Percentiles rank a stretch among this genome's conserved stretches.
Conservation (phyloP, 1,284 basidiomycete genomes). For the Inonotus hispidus region DNA sequence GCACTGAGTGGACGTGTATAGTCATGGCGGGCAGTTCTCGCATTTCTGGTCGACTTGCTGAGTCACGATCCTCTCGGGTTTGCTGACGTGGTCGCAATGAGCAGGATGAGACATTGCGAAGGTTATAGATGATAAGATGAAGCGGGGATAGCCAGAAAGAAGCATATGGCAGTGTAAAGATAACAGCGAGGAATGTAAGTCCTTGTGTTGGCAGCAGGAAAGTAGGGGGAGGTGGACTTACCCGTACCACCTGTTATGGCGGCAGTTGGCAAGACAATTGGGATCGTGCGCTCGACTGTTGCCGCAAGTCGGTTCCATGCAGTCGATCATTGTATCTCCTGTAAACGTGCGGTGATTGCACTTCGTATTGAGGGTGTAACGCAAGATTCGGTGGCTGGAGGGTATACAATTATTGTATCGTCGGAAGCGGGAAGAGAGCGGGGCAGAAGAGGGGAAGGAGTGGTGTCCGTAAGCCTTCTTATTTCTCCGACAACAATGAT, state of each 20-base stretch:
- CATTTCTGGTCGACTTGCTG: constrained; percentile 16
- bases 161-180: not conserved
- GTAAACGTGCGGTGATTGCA: constrained; percentile 56
- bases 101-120: not conserved
- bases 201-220: constrained; percentile 2
- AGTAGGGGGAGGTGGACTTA: constrained; percentile 30
- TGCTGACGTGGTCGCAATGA: constrained; percentile 4
- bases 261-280: constrained; percentile 41
- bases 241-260: constrained; percentile 56
- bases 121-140: not conserved
- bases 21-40: constrained; percentile 12
- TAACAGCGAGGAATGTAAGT: not conserved
- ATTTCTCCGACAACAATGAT: not conserved
- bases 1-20: not conserved
- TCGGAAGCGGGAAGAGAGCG: constrained; percentile 5
- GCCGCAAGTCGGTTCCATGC: constrained; percentile 38
- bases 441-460: constrained; percentile 3
- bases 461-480: not conserved
- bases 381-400: constrained; percentile 48
- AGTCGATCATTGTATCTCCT: constrained; percentile 50
- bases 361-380: constrained; percentile 40
- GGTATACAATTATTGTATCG: not conserved
- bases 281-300: constrained; percentile 46
- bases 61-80: constrained; percentile 15
- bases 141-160: not conserved